A percentile compares a stretch with the other conserved stretches of the same genome.
phyloP scores from a whole-genome alignment of 257 asterid species.

The Echium plantagineum region DNA sequence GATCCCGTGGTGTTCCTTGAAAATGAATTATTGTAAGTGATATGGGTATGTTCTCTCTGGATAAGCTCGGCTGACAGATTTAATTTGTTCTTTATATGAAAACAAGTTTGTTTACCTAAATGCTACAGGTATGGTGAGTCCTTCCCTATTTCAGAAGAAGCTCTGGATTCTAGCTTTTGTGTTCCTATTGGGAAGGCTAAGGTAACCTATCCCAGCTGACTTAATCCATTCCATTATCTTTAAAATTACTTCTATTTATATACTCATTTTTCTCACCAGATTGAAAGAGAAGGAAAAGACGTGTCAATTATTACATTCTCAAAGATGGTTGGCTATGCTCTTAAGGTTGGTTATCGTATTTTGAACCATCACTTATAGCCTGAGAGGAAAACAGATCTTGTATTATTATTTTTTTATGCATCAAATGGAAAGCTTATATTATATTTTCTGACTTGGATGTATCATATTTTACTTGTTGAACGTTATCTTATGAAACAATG shows the following conservation, averaged over 20 bases:
- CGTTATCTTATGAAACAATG: background rate
- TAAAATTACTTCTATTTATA: background rate
- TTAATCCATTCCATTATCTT: background rate
- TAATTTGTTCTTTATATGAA: background rate
- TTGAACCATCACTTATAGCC: background rate
- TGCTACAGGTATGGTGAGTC: conserved; percentile 34
- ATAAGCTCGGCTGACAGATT: conserved; percentile 2
- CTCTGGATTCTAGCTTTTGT: conserved; percentile 32
- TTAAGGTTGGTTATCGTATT: conserved; percentile 20
- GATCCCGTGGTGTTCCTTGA: conserved; percentile 47
- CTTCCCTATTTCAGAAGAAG: conserved; percentile 35
- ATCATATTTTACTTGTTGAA: background rate
- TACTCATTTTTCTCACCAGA: conserved; percentile 14
- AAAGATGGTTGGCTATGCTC: conserved; percentile 45
- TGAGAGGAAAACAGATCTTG: background rate
- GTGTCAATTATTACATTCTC: conserved; percentile 35
- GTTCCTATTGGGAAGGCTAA: conserved; percentile 43
- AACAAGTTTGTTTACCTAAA: background rate
- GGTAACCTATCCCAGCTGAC: conserved; percentile 16
- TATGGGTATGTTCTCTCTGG: background rate
- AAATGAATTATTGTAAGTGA: conserved; percentile 34
- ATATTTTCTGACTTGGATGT: background rate
- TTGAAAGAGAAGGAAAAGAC: conserved; percentile 33
- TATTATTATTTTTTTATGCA: background rate
- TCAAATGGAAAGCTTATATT: background rate